Evolutionary conservation across 1,139 yeast genomes (phyloP), one percentile per base, ranked within the genome.

Genomic region (Scheffersomyces stambukii): DNA sequence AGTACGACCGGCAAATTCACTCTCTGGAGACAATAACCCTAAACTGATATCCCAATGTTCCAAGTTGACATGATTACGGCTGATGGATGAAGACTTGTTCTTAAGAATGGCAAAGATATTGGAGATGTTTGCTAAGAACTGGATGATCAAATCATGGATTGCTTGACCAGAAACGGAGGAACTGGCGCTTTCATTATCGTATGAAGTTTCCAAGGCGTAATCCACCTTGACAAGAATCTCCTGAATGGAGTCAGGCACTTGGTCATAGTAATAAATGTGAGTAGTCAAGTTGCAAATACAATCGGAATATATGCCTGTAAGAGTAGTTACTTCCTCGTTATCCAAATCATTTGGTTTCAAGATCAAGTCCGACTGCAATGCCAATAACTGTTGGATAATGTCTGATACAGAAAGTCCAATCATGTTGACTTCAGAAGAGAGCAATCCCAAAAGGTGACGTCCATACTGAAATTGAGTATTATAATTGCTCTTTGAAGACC

Each of bases 361-460:
- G 21, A 73, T 52, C 27, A 75, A 51, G 12, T 63, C 56, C 13
- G 76, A 55, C 47, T 86, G 93, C 30, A 81, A 68, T 5, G 60
- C 52, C 27, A 84, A 58, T 10, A 91, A 56, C 28, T 75, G 75
- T 37, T 82, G 75, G 52, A 84, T 65, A 37, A 81, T 72, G 50
- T 89, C 97, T 25, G 88, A 69, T n/a, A 88, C 84, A 8, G 96
- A 83, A 25, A 91, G 63, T 0, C 97, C 97, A 40, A 88, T 81
- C 73, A 89, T 77, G 48, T 81, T 85, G 24, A 86, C 86, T 22
- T 79, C 78, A 0, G 94, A 81, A 1, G 81, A 70, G 15, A 39
- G 28, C 23, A 91, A 60, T 1, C 81, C 78, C 13, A 81, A 64
- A n/a, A 83, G 64, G 35, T 77, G 57, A 28, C 62, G 60, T 8